Conservation (phyloP, 2,329 filamentous ascomycete genomes). For the Dactylonectria macrodidyma region DNA sequence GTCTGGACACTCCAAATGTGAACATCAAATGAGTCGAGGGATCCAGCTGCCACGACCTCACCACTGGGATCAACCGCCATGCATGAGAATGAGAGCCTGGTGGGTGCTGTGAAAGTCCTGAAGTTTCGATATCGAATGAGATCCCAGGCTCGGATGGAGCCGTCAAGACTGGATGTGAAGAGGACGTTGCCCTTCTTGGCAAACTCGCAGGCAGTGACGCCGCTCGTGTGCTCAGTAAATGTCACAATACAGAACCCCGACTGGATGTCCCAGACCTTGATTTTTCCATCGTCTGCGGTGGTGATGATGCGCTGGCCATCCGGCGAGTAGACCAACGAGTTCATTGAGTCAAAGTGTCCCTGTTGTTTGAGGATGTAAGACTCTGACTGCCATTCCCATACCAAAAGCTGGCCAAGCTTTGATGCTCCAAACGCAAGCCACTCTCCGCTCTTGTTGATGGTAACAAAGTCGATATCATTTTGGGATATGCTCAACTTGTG, state of each 20-base stretch:
- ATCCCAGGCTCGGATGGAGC: constrained; percentile 96
- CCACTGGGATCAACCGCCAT: constrained; percentile 97
- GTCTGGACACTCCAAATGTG: constrained; percentile 99
- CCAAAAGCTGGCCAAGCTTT: constrained; percentile 93
- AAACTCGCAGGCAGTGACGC: constrained; percentile 95
- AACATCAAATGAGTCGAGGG: constrained; percentile 95
- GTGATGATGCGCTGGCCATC: constrained; percentile 95
- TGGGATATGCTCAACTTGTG: constrained; percentile 95
- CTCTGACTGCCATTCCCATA: constrained; percentile 99
- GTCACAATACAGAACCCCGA: constrained; percentile 99
- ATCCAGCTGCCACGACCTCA: constrained; percentile 95
- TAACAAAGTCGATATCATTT: constrained; percentile 95
- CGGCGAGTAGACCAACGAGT: constrained; percentile 91
- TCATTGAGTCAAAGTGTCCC: constrained; percentile 96
- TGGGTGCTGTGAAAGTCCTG: constrained; percentile 95
- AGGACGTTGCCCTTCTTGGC: constrained; percentile 95
- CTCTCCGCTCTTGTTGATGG: constrained; percentile 94
- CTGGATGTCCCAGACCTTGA: constrained; percentile 98
- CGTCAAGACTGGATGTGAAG: constrained; percentile 95
- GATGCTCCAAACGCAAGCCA: constrained; percentile 98
- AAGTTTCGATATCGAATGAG: constrained; percentile 97
- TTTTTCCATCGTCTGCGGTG: constrained; percentile 95
- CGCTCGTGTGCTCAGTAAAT: constrained; percentile 96
- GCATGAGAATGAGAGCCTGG: constrained; percentile 91
- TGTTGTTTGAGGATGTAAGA: constrained; percentile 99